Evolutionary conservation across 139 green algal genomes (phyloP).

Genomic region (Edaphochlamys debaryana): DNA sequence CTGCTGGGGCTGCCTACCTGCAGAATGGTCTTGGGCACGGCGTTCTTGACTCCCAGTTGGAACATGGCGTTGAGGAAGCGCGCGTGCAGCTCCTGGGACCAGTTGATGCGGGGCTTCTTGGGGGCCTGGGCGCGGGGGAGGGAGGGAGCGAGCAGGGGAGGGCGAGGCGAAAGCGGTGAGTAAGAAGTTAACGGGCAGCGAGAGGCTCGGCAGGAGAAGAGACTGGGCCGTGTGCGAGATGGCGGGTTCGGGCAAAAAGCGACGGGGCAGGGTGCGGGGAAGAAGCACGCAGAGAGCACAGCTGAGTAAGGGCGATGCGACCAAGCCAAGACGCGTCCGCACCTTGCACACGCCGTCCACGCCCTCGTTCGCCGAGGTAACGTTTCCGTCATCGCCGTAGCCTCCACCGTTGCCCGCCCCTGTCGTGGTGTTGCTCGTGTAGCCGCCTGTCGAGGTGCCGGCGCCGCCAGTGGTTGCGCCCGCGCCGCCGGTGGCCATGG

Average conservation of each 20-base stretch:
- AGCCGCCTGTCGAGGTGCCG: not conserved
- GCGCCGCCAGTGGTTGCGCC: constrained; percentile 1
- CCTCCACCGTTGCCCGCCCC: constrained; percentile 21
- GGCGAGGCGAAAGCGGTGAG: not conserved
- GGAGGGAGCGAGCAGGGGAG: not conserved
- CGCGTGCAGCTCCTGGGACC: constrained; percentile 81
- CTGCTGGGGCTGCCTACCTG: no score
- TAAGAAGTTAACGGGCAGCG: no score
- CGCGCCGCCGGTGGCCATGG: not conserved
- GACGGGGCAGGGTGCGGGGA: not conserved
- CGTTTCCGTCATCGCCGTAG: not conserved
- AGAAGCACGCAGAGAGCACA: no score
- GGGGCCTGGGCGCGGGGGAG: not conserved
- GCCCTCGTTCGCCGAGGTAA: not conserved
- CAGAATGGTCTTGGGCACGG: constrained; percentile 65
- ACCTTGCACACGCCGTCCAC: constrained; percentile 11
- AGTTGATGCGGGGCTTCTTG: constrained; percentile 69
- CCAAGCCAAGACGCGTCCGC: no score
- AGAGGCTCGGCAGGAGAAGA: no score
- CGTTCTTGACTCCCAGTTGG: constrained; percentile 63
- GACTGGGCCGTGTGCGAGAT: not conserved
- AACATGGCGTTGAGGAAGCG: constrained; percentile 79
- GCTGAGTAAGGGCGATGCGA: no score
- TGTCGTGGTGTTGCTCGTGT: not conserved
- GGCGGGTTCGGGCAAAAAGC: no score